phyloP scores from a whole-genome alignment of 345 rosid species.

The Excoecaria agallocha region DNA sequence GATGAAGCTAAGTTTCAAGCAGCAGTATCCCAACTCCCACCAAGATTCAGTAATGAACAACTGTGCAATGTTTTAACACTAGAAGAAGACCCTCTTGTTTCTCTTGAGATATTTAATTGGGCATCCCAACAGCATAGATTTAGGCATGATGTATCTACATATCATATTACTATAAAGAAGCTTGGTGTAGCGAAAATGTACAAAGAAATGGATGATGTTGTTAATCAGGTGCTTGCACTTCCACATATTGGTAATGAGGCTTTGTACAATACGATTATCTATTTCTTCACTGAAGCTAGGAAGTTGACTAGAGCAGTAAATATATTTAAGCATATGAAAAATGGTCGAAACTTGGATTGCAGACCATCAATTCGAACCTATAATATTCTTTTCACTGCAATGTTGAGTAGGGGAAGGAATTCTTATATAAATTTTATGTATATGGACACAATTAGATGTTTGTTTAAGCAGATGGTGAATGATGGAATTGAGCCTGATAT shows the following conservation, averaged over 20 bases:
- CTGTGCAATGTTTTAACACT: conserved; percentile 51
- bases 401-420: conserved; percentile 71
- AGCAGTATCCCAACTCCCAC: conserved; percentile 55
- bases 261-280: conserved; percentile 64
- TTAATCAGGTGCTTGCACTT: conserved; percentile 70
- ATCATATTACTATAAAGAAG: conserved; percentile 68
- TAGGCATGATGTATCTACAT: conserved; percentile 56
- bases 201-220: conserved; percentile 77
- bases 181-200: conserved; percentile 83
- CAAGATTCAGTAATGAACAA: conserved; percentile 70
- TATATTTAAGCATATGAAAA: conserved; percentile 74
- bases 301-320: conserved; percentile 80
- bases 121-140: conserved; percentile 78
- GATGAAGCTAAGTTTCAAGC: conserved; percentile 49
- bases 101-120: conserved; percentile 81
- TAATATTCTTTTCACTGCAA: conserved; percentile 68
- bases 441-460: conserved; percentile 72
- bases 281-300: conserved; percentile 73
- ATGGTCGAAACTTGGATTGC: conserved; percentile 52
- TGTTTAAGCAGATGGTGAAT: conserved; percentile 79
- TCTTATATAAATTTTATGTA: conserved; percentile 69
- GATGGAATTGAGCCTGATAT: conserved; percentile 82
- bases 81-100: conserved; percentile 63
- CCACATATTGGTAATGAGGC: conserved; percentile 63
- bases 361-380: conserved; percentile 74